Conservation (phyloP, 2,329 filamentous ascomycete genomes). For the Ascochyta rabiei region DNA sequence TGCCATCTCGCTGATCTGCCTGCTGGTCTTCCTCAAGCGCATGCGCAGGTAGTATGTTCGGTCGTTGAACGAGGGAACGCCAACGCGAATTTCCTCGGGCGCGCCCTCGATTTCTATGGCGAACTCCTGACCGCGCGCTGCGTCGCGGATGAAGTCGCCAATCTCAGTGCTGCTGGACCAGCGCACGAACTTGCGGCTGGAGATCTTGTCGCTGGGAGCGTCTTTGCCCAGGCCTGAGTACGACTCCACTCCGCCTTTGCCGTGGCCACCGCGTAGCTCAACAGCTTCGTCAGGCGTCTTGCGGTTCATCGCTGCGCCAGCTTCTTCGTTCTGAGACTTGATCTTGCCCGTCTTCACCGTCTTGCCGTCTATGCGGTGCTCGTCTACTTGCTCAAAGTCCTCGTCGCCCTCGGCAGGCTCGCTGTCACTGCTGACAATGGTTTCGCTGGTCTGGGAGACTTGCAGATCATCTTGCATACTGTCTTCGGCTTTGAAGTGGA, state of each 20-base stretch:
- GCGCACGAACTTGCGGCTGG: constrained; percentile 73
- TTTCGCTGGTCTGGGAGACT: constrained; percentile 31
- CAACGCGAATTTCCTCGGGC: constrained; percentile 71
- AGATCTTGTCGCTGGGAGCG: constrained; percentile 46
- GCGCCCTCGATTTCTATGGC: constrained; percentile 80
- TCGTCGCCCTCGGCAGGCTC: constrained; percentile 42
- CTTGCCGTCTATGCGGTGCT: constrained; percentile 59
- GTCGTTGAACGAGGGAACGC: constrained; percentile 86
- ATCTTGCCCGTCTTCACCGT: constrained; percentile 53
- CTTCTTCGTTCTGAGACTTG: constrained; percentile 6
- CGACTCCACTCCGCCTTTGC: constrained; percentile 68
- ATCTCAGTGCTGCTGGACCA: constrained; percentile 91
- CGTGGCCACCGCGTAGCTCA: constrained; percentile 54
- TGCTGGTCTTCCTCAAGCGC: constrained; percentile 73
- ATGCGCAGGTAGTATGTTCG: constrained; percentile 87
- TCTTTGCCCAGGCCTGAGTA: constrained; percentile 75
- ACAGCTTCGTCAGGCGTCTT: constrained; percentile 41
- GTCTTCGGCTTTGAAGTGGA: constrained; percentile 82
- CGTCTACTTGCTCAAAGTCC: constrained; percentile 55
- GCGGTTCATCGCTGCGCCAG: constrained; percentile 20
- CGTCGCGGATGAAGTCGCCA: constrained; percentile 91
- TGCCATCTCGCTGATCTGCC: constrained; percentile 70
- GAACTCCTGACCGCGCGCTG: constrained; percentile 83
- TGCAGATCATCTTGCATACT: constrained; percentile 64
- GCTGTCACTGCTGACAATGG: constrained; percentile 36